Evolutionary conservation across 2,329 filamentous ascomycete species (phyloP).

Genomic region (Alternaria angustiovoidea): DNA sequence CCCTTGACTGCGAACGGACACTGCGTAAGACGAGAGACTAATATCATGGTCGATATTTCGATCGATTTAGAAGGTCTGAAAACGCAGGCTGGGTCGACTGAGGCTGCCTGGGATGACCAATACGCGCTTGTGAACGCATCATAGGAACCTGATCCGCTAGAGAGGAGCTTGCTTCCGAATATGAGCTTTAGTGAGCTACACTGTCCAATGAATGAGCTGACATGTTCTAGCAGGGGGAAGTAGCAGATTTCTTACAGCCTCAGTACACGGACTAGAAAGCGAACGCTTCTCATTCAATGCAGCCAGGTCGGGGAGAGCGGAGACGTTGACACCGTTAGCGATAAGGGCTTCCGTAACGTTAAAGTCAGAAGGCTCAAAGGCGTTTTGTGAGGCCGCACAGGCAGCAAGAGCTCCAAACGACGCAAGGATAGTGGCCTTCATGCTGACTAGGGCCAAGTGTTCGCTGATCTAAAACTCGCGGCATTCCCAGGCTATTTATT

Average conservation of each 20-base stretch:
- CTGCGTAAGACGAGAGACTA: constrained; percentile 15
- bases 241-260: constrained; percentile 19
- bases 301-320: constrained; percentile 16
- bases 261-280: constrained; percentile 11
- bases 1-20: constrained; percentile 52
- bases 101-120: constrained; percentile 28
- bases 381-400: constrained; percentile 3
- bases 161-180: constrained; percentile 18
- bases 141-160: constrained; percentile 16
- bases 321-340: constrained; percentile 21
- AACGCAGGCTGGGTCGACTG: constrained; percentile 27
- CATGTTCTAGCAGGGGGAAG: not conserved
- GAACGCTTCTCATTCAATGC: constrained; percentile 3
- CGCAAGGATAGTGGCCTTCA: not conserved
- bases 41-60: constrained; percentile 21
- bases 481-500: not conserved
- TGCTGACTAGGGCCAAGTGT: not conserved
- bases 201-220: not conserved
- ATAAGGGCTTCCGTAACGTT: constrained; percentile 24
- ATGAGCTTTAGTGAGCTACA: constrained; percentile 17
- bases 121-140: constrained; percentile 19
- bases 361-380: constrained; percentile 17
- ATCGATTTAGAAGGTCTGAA: constrained; percentile 24
- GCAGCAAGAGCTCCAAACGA: not conserved
- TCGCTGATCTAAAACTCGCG: not conserved